phyloP scores from a whole-genome alignment of 495 filamentous ascomycete species.

The Xanthoparmelia taractica region DNA sequence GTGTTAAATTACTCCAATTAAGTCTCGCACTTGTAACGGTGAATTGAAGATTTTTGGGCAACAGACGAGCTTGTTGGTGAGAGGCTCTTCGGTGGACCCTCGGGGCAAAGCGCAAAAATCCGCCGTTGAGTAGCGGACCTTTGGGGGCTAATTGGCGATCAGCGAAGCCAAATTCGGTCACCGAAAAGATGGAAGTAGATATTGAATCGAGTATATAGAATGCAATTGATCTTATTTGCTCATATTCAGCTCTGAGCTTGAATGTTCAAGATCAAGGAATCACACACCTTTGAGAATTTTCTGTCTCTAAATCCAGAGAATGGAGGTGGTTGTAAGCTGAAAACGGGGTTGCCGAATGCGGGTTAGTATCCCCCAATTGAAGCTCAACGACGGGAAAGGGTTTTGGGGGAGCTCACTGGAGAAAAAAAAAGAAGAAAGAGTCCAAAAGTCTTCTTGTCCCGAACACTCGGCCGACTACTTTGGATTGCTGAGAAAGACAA shows the following conservation, averaged over 20 bases:
- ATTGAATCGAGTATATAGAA: background rate
- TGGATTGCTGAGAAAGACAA: too few relatives aligned
- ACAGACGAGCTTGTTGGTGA: background rate
- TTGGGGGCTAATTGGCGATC: background rate
- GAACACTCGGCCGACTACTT: background rate
- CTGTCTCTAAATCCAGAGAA: too few relatives aligned
- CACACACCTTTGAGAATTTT: background rate
- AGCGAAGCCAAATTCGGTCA: background rate
- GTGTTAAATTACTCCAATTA: background rate
- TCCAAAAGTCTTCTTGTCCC: background rate
- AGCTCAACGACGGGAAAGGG: slow-evolving; percentile 1
- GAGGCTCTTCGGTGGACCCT: background rate
- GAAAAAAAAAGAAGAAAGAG: background rate
- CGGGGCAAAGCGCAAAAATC: background rate
- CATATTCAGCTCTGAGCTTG: background rate
- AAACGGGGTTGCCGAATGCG: background rate
- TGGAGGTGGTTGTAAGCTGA: background rate
- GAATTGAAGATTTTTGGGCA: background rate
- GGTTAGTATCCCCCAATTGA: slow-evolving; percentile 1
- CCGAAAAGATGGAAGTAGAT: background rate
- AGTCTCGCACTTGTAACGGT: background rate
- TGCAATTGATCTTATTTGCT: background rate
- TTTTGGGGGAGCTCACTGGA: background rate
- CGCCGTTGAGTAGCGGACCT: slow-evolving; percentile 1
- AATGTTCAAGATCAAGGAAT: background rate